These are phyloP conservation scores for Antrodiella citrinella DNA, from an alignment of 768 basidiomycete species.

Conservation along the genomic window DNA sequence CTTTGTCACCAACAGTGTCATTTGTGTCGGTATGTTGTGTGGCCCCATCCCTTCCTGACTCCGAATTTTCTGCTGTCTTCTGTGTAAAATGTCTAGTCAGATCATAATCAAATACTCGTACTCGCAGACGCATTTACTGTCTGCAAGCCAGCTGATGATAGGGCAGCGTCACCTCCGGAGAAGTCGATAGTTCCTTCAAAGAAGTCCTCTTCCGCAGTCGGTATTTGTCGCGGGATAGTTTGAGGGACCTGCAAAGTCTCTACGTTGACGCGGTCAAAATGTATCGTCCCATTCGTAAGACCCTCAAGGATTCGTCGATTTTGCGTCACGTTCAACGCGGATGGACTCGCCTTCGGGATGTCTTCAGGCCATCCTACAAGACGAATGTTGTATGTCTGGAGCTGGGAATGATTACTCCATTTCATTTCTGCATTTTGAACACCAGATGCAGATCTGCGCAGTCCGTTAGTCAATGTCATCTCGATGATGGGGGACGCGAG, in stretches of 20 bases:
- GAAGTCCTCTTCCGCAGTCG: background rate
- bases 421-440: slow-evolving; percentile 66
- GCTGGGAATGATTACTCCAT: slow-evolving; percentile 58
- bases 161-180: background rate
- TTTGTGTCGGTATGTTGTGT: no score
- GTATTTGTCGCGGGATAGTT: background rate
- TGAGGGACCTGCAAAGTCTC: no score
- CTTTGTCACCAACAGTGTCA: slow-evolving; percentile 1
- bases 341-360: slow-evolving; percentile 57
- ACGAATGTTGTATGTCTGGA: slow-evolving; percentile 49
- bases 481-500: background rate
- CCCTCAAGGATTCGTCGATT: slow-evolving; percentile 46
- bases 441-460: slow-evolving; percentile 42
- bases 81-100: no score
- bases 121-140: no score
- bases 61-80: no score
- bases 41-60: no score
- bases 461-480: background rate
- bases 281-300: slow-evolving; percentile 38
- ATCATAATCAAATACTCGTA: no score
- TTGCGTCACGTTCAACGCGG: slow-evolving; percentile 43
- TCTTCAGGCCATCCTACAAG: slow-evolving; percentile 57
- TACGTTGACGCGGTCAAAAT: slow-evolving; percentile 27
- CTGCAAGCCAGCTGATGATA: background rate
- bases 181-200: slow-evolving; percentile 2